A percentile compares a stretch with the other conserved stretches of the same genome.
Conservation (phyloP, 2,329 filamentous ascomycete genomes). For the Phialemoniopsis sp. region DNA sequence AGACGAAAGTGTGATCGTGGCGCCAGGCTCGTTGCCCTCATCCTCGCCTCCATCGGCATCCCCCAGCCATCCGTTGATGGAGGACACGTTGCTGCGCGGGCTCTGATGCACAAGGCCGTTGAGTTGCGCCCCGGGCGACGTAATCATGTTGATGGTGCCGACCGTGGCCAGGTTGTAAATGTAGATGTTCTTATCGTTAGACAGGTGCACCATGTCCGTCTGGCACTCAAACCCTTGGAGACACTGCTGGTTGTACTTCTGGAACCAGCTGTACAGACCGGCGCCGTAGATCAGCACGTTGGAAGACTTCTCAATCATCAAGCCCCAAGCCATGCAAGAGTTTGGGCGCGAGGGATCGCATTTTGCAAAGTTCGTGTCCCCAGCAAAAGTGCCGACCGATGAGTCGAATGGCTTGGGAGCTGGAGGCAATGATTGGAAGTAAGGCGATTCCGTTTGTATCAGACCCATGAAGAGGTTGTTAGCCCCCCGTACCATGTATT, state of each 20-base stretch:
- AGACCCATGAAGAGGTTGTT: constrained; percentile 40
- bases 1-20: too few species aligned
- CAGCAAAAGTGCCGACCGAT: not conserved
- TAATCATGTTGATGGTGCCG: constrained; percentile 20
- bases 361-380: not conserved
- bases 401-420: constrained; percentile 30
- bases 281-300: constrained; percentile 3
- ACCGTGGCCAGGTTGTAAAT: constrained; percentile 5
- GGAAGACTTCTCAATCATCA: constrained; percentile 45
- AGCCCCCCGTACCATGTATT: constrained; percentile 40
- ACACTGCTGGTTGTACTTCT: constrained; percentile 5
- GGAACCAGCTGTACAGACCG: not conserved
- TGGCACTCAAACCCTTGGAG: constrained; percentile 37
- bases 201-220: constrained; percentile 26
- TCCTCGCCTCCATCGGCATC: too few species aligned
- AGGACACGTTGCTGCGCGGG: too few species aligned
- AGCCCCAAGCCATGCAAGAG: constrained; percentile 49
- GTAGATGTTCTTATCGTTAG: constrained; percentile 18
- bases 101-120: too few species aligned
- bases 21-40: too few species aligned
- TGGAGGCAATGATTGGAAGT: constrained; percentile 38
- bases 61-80: too few species aligned
- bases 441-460: constrained; percentile 36
- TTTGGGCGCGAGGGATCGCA: constrained; percentile 10
- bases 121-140: too few species aligned